A percentile compares a stretch with the other conserved stretches of the same genome.
These are phyloP conservation scores for Pouteria campechiana DNA, from an alignment of 179 eudicot genomes.

Conservation along the genomic window DNA sequence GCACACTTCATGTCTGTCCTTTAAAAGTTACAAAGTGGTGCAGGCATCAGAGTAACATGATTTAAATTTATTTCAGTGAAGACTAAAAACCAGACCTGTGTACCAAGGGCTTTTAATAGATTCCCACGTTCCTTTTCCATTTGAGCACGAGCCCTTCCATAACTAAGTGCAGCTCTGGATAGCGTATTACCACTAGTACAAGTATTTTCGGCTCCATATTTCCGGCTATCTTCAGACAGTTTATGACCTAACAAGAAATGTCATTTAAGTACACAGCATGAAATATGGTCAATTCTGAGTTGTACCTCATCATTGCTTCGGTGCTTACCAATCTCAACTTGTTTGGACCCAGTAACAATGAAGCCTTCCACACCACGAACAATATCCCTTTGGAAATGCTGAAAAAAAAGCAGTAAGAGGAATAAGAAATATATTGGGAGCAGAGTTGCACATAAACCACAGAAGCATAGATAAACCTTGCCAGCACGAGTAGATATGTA, in stretches of 20 bases:
- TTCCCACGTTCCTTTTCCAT: conserved; percentile 82
- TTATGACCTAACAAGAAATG: no score
- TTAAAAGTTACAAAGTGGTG: no score
- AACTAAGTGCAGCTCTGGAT: conserved; percentile 67
- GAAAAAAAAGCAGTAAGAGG: conserved; percentile 11
- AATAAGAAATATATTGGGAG: neutral
- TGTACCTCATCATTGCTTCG: no score
- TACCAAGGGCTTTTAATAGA: conserved; percentile 64
- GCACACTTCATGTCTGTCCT: no score
- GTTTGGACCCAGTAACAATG: conserved; percentile 89
- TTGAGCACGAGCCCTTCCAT: conserved; percentile 62
- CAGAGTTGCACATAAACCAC: neutral
- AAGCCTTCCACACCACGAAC: conserved; percentile 95
- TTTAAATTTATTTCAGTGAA: no score
- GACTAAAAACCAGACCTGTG: conserved; percentile 98
- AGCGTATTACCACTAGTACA: conserved; percentile 65
- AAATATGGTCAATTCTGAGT: no score
- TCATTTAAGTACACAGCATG: no score
- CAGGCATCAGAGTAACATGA: no score
- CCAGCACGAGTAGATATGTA: conserved; percentile 92
- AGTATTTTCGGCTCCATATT: conserved; percentile 82
- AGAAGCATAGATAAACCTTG: conserved; percentile 38
- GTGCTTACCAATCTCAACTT: conserved; percentile 89
- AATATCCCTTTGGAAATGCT: conserved; percentile 95
- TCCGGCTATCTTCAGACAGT: conserved; percentile 84